Base-by-base conservation (phyloP, 2,329 filamentous ascomycete genomes). In the Claviceps capensis region DNA sequence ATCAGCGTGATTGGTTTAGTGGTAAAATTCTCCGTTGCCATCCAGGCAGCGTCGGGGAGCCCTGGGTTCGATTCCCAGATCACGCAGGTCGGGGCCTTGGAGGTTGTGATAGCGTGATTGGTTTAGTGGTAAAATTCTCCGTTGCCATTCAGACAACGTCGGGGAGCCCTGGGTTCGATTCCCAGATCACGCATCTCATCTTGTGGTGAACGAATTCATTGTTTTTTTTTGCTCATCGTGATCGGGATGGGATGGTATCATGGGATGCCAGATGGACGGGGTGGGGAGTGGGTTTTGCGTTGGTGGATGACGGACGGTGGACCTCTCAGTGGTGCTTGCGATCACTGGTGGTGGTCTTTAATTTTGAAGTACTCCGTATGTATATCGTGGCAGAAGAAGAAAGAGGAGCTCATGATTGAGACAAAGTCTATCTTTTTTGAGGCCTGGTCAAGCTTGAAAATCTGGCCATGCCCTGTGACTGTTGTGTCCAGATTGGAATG, bases 111-210 rank as follows among this genome's bases (percentile, higher is more conserved):
- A 54, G 61, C 61, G 60, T 63, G 52, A 61, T 59, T 63, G 61
- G 61, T 62, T 62, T 62, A 63, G 61, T 62, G 61, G 61, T 63
- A 62, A 62, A 63, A 63, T 63, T 61, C 61, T 62, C 60, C 61
- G 61, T 63, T 63, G 61, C 61, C 61, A 63, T 61, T 50, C 43
- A 13, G 42, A 54, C 56, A 59, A 54, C 56, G 56, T 62, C 61
- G 61, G 60, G 59, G 61, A 61, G 34, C 47, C 23, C 47, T 36
- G 44, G 44, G 43, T 45, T 45, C 43, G 43, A 45, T 45, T 45
- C 43, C 43, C 43, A 45, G 43, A 48, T 38, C 9, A 45, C 43
- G 43, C 43, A 45, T 0, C 0, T n/a, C 2, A 13, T 16, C 4
- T 26, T 22, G 5, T 40, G 14, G 1, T 4, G 0, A 8, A n/a